These are phyloP conservation scores for Fusarium graminum DNA, from an alignment of 2,329 filamentous ascomycete species.

Conservation along the genomic window DNA sequence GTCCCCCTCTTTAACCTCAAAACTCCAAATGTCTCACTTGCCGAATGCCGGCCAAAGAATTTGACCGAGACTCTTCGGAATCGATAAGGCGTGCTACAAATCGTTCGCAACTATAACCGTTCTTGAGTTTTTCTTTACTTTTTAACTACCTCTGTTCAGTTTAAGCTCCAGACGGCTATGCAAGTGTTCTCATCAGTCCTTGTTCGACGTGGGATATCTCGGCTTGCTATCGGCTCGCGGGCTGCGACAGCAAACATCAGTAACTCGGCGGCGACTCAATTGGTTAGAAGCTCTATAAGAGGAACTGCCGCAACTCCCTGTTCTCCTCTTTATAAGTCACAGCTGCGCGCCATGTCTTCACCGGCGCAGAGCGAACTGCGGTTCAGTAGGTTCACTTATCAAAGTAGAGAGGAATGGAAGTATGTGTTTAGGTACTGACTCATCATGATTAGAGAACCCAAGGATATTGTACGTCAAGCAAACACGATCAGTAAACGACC, in stretches of 20 bases:
- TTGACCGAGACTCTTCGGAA: slow-evolving; percentile 18
- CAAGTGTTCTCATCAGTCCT: slow-evolving; percentile 24
- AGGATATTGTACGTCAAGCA: slow-evolving; percentile 62
- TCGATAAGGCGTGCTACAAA: not conserved
- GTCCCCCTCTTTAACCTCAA: slow-evolving; percentile 15
- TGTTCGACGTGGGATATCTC: slow-evolving; percentile 40
- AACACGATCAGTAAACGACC: not conserved
- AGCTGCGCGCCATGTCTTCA: slow-evolving; percentile 35
- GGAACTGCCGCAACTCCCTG: not conserved
- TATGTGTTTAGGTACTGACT: slow-evolving; percentile 17
- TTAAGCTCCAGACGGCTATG: slow-evolving; percentile 23
- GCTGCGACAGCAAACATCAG: slow-evolving; percentile 18
- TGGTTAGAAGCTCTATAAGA: slow-evolving; percentile 4
- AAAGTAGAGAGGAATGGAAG: not conserved
- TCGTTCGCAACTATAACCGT: slow-evolving; percentile 4
- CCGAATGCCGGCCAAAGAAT: slow-evolving; percentile 15
- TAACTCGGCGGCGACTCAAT: slow-evolving; percentile 2
- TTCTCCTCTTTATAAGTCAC: slow-evolving; percentile 4
- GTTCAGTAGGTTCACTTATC: slow-evolving; percentile 51
- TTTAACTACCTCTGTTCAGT: not conserved
- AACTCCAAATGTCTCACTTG: slow-evolving; percentile 34
- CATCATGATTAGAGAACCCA: slow-evolving; percentile 57
- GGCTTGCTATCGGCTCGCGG: slow-evolving; percentile 26
- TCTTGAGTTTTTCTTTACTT: not conserved
- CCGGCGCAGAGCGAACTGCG: slow-evolving; percentile 46